phyloP scores from a whole-genome alignment of 257 asterid species.

The Ilex aquifolium region DNA sequence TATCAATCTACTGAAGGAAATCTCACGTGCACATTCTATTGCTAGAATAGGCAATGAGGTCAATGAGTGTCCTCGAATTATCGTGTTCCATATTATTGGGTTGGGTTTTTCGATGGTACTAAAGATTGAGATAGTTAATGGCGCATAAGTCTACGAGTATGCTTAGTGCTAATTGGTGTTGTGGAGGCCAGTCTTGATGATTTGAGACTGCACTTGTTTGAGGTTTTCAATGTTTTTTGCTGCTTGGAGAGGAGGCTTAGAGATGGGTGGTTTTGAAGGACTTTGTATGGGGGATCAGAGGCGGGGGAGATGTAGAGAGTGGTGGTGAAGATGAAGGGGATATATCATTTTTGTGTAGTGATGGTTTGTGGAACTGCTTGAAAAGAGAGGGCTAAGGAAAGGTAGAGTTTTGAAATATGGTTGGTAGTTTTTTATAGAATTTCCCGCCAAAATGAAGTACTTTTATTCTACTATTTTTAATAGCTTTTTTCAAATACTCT shows the following conservation, averaged over 20 bases:
- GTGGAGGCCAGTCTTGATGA: conserved; percentile 26
- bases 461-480: too few species aligned
- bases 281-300: conserved; percentile 16
- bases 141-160: conserved; percentile 24
- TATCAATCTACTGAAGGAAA: too few species aligned
- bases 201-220: conserved; percentile 21
- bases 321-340: conserved; percentile 6
- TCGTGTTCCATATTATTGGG: too few species aligned
- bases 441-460: too few species aligned
- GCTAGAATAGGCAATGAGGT: too few species aligned
- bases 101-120: conserved; percentile 12
- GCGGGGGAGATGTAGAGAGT: conserved; percentile 11
- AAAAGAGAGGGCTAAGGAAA: too few species aligned
- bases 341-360: background rate
- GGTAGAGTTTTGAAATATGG: too few species aligned
- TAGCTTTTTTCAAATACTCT: too few species aligned
- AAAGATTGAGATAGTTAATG: conserved; percentile 16
- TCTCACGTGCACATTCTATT: too few species aligned
- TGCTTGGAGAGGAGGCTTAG: background rate
- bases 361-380: conserved; percentile 3
- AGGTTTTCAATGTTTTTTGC: background rate
- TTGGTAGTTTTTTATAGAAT: too few species aligned
- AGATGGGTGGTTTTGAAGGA: conserved; percentile 14
- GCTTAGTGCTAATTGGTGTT: conserved; percentile 18
- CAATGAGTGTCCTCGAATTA: too few species aligned